Evolutionary conservation across 441 rosid species (phyloP), one percentile per base, ranked within the genome.

Genomic region (Gossypium trilobum): DNA sequence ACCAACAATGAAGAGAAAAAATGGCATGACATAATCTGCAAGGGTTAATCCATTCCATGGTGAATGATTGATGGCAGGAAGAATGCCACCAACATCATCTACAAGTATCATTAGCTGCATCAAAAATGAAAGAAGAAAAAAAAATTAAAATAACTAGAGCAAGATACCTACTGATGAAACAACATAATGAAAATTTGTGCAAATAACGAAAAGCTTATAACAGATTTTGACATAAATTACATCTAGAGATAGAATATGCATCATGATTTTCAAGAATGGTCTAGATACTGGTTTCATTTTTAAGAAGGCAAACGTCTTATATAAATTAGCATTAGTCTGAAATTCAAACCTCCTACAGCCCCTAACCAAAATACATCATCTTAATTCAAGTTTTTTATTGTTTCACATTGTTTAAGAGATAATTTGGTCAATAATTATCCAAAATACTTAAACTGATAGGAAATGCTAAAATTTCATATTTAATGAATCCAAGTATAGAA

Each of bases 1-100:
- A 36, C 98, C 98, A 68, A 89, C 97, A 42, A 93, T 88, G 78
- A 93, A 93, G 52, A 93, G 87, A 80, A 92, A 91, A 81, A 91
- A 91, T 14, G 98, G 95, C 98, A 93, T 93, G 72, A 93, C 93
- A 42, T 88, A 85, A 85, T 93, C 98, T 3, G 98, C 98, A 55
- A 93, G 81, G n/a, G 95, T 89, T 52, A 91, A 36, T 50, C 98
- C 95, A 75, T 91, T 77, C 98, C 98, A 93, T 50, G 98, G 93
- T 5, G 98, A 87, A 85, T 93, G 97, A 69, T 91, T 91, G 74
- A 93, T 85, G 17, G 88, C 80, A 63, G 95, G 92, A 66, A 88
- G 13, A 57, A 87, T 8, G 73, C 93, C 94, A 74, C 97, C 97
- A 57, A 71, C 90, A 75, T 89, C 83, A 73, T 92, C 97, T 68